Percentiles rank a stretch among this genome's conserved stretches.
These are phyloP conservation scores for Acidiella bohemica DNA, from an alignment of 495 filamentous ascomycete species.

Conservation along the genomic window DNA sequence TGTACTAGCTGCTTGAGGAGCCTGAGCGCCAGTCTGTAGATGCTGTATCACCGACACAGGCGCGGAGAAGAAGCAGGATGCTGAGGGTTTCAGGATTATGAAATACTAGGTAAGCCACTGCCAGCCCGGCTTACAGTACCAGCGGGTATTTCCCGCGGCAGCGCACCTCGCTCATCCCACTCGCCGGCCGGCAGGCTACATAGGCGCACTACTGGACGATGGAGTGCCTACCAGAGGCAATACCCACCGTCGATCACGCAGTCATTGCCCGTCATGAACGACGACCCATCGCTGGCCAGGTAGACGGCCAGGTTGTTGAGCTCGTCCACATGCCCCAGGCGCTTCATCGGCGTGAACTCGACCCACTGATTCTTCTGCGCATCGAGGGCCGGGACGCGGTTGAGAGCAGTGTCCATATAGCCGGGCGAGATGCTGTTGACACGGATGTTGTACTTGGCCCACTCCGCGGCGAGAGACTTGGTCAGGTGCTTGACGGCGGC, in stretches of 20 bases:
- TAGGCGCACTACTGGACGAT: too few species aligned
- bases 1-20: too few species aligned
- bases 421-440: conserved; percentile 69
- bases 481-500: conserved; percentile 63
- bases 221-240: conserved; percentile 21
- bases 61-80: too few species aligned
- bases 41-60: too few species aligned
- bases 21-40: too few species aligned
- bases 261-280: conserved; percentile 70
- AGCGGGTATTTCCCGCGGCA: too few species aligned
- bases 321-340: conserved; percentile 61
- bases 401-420: conserved; percentile 69
- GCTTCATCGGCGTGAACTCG: conserved; percentile 54
- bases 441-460: conserved; percentile 60
- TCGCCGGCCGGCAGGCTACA: too few species aligned
- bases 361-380: conserved; percentile 72
- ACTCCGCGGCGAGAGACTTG: conserved; percentile 66
- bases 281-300: conserved; percentile 56
- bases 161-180: too few species aligned
- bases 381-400: conserved; percentile 58
- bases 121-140: too few species aligned
- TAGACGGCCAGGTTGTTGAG: conserved; percentile 68
- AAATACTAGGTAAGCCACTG: too few species aligned
- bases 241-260: conserved; percentile 51
- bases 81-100: too few species aligned